Percentiles rank a stretch among this genome's conserved stretches.
These are phyloP conservation scores for Chaetomiaceae sp. DNA, from an alignment of 2,329 filamentous ascomycete genomes.

Conservation along the genomic window DNA sequence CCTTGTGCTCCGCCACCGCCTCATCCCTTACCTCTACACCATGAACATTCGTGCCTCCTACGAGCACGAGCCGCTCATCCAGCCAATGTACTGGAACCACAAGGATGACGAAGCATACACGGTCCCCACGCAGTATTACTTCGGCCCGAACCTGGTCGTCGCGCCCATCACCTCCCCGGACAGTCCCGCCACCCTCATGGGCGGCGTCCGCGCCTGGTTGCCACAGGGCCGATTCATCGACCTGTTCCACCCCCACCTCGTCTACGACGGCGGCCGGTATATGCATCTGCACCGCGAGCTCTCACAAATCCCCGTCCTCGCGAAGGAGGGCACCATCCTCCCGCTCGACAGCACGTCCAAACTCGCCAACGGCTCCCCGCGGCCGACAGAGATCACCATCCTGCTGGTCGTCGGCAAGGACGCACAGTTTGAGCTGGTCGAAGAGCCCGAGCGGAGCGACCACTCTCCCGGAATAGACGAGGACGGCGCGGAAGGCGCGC, in stretches of 20 bases:
- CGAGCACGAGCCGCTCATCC: constrained; percentile 48
- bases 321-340: constrained; percentile 53
- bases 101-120: constrained; percentile 49
- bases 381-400: constrained; percentile 45
- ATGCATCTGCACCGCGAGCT: constrained; percentile 48
- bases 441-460: constrained; percentile 34
- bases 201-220: constrained; percentile 50
- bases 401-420: constrained; percentile 44
- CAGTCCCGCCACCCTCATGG: constrained; percentile 42
- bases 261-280: constrained; percentile 53
- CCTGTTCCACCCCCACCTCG: constrained; percentile 48
- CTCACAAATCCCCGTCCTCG: constrained; percentile 47
- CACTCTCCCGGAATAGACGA: too few species aligned
- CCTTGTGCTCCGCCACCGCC: constrained; percentile 50
- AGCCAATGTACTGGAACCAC: constrained; percentile 60
- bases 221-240: constrained; percentile 52
- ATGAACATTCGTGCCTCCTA: constrained; percentile 46
- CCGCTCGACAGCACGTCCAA: constrained; percentile 44
- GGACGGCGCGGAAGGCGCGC: background rate
- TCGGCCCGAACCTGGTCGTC: constrained; percentile 53
- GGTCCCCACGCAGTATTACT: constrained; percentile 54
- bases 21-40: constrained; percentile 57
- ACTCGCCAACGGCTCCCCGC: constrained; percentile 43
- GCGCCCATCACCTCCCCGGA: constrained; percentile 51
- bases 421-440: constrained; percentile 44